A percentile compares a stretch with the other conserved stretches of the same genome.
phyloP scores from a whole-genome alignment of 2,329 filamentous ascomycete species.

The Aspergillus ochraceus region DNA sequence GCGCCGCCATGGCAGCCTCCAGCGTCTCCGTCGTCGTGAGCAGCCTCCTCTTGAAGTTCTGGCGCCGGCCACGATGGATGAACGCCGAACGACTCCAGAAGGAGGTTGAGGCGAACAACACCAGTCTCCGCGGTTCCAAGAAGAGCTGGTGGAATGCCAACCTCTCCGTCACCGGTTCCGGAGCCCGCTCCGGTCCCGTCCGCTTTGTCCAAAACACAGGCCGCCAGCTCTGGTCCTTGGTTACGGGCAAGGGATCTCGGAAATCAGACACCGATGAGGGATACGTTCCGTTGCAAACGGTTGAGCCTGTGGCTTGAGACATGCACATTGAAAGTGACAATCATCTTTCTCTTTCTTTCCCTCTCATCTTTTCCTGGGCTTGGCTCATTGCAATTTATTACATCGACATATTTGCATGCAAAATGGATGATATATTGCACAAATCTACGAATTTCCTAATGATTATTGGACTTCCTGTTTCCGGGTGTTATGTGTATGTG shows the following conservation, averaged over 20 bases:
- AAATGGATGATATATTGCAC: background rate
- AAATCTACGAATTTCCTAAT: background rate
- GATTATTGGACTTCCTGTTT: background rate
- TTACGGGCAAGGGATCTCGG: slow-evolving; percentile 27
- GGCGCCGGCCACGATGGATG: slow-evolving; percentile 86
- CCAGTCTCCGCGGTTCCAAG: slow-evolving; percentile 19
- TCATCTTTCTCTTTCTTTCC: background rate
- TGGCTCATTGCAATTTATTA: background rate
- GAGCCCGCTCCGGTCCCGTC: slow-evolving; percentile 16
- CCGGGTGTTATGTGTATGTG: background rate
- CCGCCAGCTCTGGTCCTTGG: slow-evolving; percentile 27
- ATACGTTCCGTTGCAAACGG: slow-evolving; percentile 48
- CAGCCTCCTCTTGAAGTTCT: slow-evolving; percentile 81
- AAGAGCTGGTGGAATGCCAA: slow-evolving; percentile 34
- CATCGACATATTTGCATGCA: background rate
- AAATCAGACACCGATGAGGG: slow-evolving; percentile 35
- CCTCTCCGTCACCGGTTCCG: slow-evolving; percentile 21
- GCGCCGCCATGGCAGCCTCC: slow-evolving; percentile 88
- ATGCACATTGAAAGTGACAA: background rate
- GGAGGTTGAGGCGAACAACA: slow-evolving; percentile 43
- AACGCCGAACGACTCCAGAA: slow-evolving; percentile 65
- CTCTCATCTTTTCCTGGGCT: background rate
- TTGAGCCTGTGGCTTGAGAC: slow-evolving; percentile 35
- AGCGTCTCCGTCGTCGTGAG: slow-evolving; percentile 87
- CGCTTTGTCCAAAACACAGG: slow-evolving; percentile 19